Evolutionary conservation across 2,329 filamentous ascomycete species (phyloP), one percentile per base, ranked within the genome.

Genomic region (Beauveria sp.): DNA sequence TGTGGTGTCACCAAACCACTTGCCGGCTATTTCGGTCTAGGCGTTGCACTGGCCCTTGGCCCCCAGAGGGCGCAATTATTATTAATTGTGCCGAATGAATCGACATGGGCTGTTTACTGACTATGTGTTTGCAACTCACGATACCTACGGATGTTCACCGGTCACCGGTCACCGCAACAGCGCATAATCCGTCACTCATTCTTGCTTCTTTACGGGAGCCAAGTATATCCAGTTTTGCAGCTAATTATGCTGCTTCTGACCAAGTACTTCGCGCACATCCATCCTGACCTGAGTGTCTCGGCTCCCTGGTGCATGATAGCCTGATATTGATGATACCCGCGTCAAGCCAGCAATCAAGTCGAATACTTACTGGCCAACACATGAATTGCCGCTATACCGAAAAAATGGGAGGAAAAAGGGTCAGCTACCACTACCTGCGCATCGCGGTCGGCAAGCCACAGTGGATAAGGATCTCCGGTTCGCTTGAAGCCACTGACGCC

Each of bases 391-490:
- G 38, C 22, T 38, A 28, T 20, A n/a, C 49, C 49, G 9, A 7
- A 20, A 5, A 49, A 26, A 3, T 18, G 8, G 12, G 14, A 16
- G 20, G 28, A 14, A 40, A 49, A 18, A 38, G 26, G 54, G 20
- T 49, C 26, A 22, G 34, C n/a, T 22, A 24, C 43, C 3, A 24
- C 50, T 20, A 22, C 31, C 7, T 50, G 26, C 31, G 48, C 31
- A 59, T 59, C 26, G 14, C 26, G 14, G 49, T 22, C 16, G 24
- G 26, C 34, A 45, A 60, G 57, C 57, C 57, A 60, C 57, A 52
- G 57, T 60, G 57, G 57, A 26, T 53, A 52, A 20, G 10, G 57
- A 60, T 60, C 57, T 52, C 49, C 48, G 57, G 57, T 24, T 28
- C 26, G 24, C 12, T n/a, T n/a, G 38, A 52, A 31, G 57, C 57